phyloP scores from a whole-genome alignment of 1,284 basidiomycete species.

The Tylopilus sp. region DNA sequence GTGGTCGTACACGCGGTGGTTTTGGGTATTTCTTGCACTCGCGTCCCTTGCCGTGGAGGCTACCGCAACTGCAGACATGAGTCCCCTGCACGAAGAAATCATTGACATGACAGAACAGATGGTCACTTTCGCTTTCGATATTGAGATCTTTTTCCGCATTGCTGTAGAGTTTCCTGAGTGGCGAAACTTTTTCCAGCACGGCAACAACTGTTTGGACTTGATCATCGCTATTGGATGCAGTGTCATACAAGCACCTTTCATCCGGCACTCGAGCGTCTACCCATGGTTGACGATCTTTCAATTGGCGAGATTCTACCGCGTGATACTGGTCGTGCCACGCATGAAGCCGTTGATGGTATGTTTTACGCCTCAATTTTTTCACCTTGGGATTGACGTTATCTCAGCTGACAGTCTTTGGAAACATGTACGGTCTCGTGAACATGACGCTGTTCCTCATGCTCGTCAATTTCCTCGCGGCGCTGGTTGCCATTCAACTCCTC shows the following conservation, averaged over 20 bases:
- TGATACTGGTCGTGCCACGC: conserved; percentile 90
- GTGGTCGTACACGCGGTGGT: conserved; percentile 73
- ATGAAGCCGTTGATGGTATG: conserved; percentile 85
- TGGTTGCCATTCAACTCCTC: conserved; percentile 81
- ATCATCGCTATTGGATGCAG: conserved; percentile 85
- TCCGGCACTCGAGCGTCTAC: conserved; percentile 76
- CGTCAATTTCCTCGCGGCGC: conserved; percentile 89
- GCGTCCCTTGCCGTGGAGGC: conserved; percentile 84
- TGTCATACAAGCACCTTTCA: conserved; percentile 89
- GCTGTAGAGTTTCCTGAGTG: conserved; percentile 84
- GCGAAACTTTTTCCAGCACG: conserved; percentile 79
- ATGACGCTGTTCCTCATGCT: conserved; percentile 95
- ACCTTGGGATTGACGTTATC: conserved; percentile 14
- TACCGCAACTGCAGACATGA: conserved; percentile 71
- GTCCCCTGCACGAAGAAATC: conserved; percentile 56
- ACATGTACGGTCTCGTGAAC: conserved; percentile 92
- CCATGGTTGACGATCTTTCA: conserved; percentile 96
- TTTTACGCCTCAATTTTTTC: conserved; percentile 8
- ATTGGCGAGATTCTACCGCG: conserved; percentile 91
- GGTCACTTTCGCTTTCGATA: conserved; percentile 88
- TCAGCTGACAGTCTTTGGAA: conserved; percentile 91
- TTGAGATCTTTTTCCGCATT: conserved; percentile 89
- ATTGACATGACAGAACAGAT: conserved; percentile 80
- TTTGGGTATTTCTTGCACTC: conserved; percentile 85
- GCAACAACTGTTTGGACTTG: conserved; percentile 84